Conservation (phyloP, 768 basidiomycete species). For the Pleurotus giganteus region DNA sequence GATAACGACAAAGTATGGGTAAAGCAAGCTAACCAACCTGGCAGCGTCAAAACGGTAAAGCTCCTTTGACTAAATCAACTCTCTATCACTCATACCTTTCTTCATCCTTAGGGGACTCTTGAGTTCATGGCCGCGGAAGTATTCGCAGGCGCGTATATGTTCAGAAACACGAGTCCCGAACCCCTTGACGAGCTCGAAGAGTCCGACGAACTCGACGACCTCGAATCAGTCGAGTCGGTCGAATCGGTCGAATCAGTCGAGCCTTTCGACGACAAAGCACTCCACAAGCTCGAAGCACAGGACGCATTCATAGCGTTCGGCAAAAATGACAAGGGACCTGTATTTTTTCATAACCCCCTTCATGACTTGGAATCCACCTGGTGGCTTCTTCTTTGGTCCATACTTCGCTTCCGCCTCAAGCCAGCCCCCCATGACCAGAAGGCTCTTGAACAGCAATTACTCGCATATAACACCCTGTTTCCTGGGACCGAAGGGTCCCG, state of each 20-base stretch:
- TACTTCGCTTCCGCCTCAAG: background rate
- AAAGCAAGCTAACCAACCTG: too few species aligned
- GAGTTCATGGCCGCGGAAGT: constrained; percentile 16
- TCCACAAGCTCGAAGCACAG: too few species aligned
- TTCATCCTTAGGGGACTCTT: constrained; percentile 14
- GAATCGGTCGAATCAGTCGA: too few species aligned
- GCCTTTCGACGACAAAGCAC: too few species aligned
- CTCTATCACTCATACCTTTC: background rate
- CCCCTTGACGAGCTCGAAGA: too few species aligned
- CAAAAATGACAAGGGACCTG: background rate
- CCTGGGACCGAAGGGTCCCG: too few species aligned
- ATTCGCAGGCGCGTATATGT: background rate
- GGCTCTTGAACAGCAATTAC: background rate
- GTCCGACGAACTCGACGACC: too few species aligned
- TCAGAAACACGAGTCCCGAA: background rate
- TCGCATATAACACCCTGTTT: background rate
- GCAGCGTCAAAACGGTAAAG: constrained; percentile 9
- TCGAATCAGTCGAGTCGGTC: too few species aligned
- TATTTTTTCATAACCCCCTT: background rate
- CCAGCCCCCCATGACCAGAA: too few species aligned
- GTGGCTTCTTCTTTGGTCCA: constrained; percentile 2
- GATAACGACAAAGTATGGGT: background rate
- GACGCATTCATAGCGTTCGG: too few species aligned
- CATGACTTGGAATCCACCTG: constrained; percentile 1
- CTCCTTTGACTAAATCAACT: background rate